phyloP scores from a whole-genome alignment of 306 rosid genomes.

The Dryas alaskensis region DNA sequence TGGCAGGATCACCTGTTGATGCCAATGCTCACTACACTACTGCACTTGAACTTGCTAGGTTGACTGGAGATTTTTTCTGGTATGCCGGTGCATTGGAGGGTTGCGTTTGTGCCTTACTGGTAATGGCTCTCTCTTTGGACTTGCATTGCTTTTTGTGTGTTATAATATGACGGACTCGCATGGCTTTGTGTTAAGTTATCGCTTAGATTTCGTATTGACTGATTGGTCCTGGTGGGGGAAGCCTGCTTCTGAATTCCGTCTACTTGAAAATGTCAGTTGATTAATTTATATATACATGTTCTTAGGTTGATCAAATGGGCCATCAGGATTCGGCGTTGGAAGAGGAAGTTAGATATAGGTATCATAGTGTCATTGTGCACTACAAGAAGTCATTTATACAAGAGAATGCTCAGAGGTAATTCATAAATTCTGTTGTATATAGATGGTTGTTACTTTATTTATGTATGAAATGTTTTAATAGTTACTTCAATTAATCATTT shows the following conservation, averaged over 20 bases:
- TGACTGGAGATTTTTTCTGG: constrained; percentile 94
- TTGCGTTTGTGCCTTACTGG: constrained; percentile 90
- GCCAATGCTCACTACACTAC: constrained; percentile 93
- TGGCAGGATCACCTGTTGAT: constrained; percentile 97
- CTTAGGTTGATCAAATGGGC: constrained; percentile 82
- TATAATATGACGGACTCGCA: not conserved
- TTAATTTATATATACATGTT: constrained; percentile 22
- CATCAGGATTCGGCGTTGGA: constrained; percentile 64
- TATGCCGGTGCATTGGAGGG: constrained; percentile 97
- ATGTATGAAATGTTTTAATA: not conserved
- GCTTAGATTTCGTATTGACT: constrained; percentile 7
- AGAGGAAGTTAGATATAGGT: constrained; percentile 85
- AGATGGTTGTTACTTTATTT: constrained; percentile 1
- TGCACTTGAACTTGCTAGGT: constrained; percentile 82
- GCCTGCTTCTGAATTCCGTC: not conserved
- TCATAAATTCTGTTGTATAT: not conserved
- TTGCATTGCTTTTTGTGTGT: not conserved
- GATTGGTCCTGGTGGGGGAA: not conserved
- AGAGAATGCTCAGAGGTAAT: constrained; percentile 86
- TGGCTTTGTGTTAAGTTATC: not conserved
- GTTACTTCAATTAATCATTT: constrained; percentile 13
- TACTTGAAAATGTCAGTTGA: not conserved
- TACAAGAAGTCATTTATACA: constrained; percentile 85
- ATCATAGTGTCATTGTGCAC: constrained; percentile 64
- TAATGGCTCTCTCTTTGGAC: constrained; percentile 26